These are phyloP conservation scores for Taphrina wiesneri DNA, from an alignment of 1,139 yeast species.

Conservation along the genomic window DNA sequence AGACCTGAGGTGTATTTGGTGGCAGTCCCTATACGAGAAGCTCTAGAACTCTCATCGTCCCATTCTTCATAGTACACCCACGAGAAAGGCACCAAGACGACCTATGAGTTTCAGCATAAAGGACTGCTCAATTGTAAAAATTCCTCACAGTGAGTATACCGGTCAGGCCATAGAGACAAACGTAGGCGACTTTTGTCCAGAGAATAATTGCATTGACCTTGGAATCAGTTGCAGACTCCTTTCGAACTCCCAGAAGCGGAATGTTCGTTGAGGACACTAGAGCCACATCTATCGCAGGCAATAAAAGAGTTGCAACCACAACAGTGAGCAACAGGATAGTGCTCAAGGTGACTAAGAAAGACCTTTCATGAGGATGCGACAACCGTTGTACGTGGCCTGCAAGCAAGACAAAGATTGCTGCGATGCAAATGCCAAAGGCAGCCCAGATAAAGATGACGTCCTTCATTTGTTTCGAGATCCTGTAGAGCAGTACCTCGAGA, in stretches of 20 bases:
- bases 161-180: background rate
- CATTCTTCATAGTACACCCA: conserved; percentile 39
- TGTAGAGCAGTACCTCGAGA: background rate
- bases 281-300: conserved; percentile 22
- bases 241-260: conserved; percentile 11
- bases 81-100: conserved; percentile 12
- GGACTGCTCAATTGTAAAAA: background rate
- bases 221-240: conserved; percentile 23
- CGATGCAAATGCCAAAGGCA: conserved; percentile 9
- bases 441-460: conserved; percentile 25
- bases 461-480: conserved; percentile 2
- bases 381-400: conserved; percentile 10
- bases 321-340: conserved; percentile 12
- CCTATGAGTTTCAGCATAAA: background rate
- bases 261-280: conserved; percentile 26
- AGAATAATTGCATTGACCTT: conserved; percentile 1
- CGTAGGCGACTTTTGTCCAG: conserved; percentile 20
- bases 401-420: background rate
- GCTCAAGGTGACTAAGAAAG: conserved; percentile 17
- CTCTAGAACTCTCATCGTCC: conserved; percentile 39
- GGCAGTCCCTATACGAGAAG: conserved; percentile 37
- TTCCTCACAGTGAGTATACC: background rate
- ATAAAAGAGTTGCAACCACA: conserved; percentile 1
- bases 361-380: conserved; percentile 26
- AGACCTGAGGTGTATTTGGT: conserved; percentile 38